A percentile compares a stretch with the other conserved stretches of the same genome.
These are phyloP conservation scores for Coemansia sp. DNA, from an alignment of 192 early-diverging fungal species.

Conservation along the genomic window DNA sequence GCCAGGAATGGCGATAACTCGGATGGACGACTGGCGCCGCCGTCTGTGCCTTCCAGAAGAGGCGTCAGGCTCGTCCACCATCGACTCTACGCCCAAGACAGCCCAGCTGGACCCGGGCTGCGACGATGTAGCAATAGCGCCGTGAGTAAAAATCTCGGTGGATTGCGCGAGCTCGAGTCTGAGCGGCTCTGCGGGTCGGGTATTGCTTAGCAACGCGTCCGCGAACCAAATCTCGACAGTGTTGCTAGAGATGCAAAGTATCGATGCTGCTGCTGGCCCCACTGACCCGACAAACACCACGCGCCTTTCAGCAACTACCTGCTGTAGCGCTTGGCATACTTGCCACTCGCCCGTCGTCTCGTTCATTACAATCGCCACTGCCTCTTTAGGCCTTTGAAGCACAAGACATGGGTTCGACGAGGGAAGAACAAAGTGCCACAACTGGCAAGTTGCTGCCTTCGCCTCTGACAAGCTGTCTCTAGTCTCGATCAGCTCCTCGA, in stretches of 20 bases:
- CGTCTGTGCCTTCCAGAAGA: not conserved
- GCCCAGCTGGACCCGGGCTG: not conserved
- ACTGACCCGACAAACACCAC: slow-evolving; percentile 13
- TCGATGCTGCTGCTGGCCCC: not conserved
- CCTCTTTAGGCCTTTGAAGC: not conserved
- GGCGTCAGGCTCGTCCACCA: not conserved
- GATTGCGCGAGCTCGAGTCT: not conserved
- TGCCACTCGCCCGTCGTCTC: slow-evolving; percentile 19
- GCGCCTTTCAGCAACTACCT: not conserved
- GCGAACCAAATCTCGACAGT: slow-evolving; percentile 1
- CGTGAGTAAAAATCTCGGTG: slow-evolving; percentile 27
- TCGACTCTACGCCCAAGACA: not conserved
- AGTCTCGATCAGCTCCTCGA: not conserved
- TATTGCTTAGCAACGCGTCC: not conserved
- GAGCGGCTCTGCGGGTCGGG: not conserved
- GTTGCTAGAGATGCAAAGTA: slow-evolving; percentile 23
- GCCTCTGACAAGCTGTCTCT: not conserved
- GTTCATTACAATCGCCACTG: slow-evolving; percentile 1
- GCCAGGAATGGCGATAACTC: not conserved
- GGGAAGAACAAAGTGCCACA: slow-evolving; percentile 21
- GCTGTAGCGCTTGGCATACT: slow-evolving; percentile 3
- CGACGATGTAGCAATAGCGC: slow-evolving; percentile 13
- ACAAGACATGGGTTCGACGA: not conserved
- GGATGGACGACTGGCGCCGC: not conserved
- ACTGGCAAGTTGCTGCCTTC: not conserved